Base-by-base conservation (phyloP, 148 eudicot species). In the Vaccinium darrowii region DNA sequence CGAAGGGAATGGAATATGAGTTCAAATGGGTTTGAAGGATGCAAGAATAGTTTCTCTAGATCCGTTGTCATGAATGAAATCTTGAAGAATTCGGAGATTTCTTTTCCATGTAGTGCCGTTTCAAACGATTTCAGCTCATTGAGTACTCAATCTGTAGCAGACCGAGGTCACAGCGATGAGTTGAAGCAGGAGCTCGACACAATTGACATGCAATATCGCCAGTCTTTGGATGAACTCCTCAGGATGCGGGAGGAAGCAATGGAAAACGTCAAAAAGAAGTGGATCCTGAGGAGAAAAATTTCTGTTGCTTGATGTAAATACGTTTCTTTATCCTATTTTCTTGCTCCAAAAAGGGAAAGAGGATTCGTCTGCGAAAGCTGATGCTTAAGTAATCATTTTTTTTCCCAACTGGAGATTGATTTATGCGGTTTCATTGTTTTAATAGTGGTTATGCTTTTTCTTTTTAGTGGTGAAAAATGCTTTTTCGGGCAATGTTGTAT, bases 141-240 rank as follows among this genome's bases (percentile, higher is more conserved):
- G 60, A 91, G 88, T 80, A 86, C 86, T 60, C 71, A 86, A 52
- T 79, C 85, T 39, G 76, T 36, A 12, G 78, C 67, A 67, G 89
- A 86, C 52, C 90, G 86, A 58, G 91, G 88, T 60, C 65, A 83
- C 10, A 73, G 71, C 72, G 72, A 87, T 18, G 93, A 93, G 81
- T 80, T 93, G 88, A 91, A 86, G 91, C 81, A 67, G 69, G 94
- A 92, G 90, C 90, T 95, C 36, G 92, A 91, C 47, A 89, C 91
- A 1, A 95, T 95, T 81, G 94, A 93, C 76, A 81, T 85, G 58
- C 88, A 87, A 51, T 95, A 91, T 87, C 83, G 79, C 25, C 88
- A 89, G 58, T 85, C 87, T 23, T 84, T 89, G 63, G 87, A 76
- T 15, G 92, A 93, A 82, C 92, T 95, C 54, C n/a, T 81, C 86